phyloP scores from a whole-genome alignment of 1,284 basidiomycete genomes.

The Puccinia polysora region DNA sequence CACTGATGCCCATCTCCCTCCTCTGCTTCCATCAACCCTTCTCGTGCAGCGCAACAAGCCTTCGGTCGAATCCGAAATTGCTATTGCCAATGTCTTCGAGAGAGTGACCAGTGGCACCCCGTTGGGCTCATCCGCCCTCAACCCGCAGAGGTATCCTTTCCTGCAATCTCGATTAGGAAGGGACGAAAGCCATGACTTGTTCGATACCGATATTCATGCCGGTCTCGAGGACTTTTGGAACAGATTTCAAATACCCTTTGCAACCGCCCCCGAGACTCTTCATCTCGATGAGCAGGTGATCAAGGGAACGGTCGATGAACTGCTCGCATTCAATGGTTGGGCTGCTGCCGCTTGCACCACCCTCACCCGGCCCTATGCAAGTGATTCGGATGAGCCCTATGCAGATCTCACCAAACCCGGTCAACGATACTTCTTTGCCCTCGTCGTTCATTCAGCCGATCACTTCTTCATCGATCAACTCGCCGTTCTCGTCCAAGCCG shows the following conservation, averaged over 20 bases:
- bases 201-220: conserved; percentile 67
- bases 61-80: conserved; percentile 50
- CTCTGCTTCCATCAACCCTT: background rate
- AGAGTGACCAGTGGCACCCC: conserved; percentile 66
- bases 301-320: conserved; percentile 76
- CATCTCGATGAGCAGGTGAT: conserved; percentile 83
- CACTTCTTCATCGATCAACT: conserved; percentile 95
- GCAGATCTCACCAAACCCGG: conserved; percentile 75
- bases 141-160: conserved; percentile 78
- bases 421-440: conserved; percentile 84
- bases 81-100: conserved; percentile 62
- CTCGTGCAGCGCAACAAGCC: conserved; percentile 47
- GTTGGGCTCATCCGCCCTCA: conserved; percentile 65
- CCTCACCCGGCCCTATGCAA: conserved; percentile 79
- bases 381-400: conserved; percentile 76
- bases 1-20: background rate
- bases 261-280: conserved; percentile 67
- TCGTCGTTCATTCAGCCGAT: conserved; percentile 90
- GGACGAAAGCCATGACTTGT: conserved; percentile 67
- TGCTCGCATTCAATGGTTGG: conserved; percentile 92
- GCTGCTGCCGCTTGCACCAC: conserved; percentile 93
- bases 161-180: conserved; percentile 65
- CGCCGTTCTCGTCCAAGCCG: conserved; percentile 87
- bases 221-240: conserved; percentile 84
- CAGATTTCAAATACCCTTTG: conserved; percentile 70